Conservation (phyloP, 495 filamentous ascomycete genomes). For the Podospora appendiculata region DNA sequence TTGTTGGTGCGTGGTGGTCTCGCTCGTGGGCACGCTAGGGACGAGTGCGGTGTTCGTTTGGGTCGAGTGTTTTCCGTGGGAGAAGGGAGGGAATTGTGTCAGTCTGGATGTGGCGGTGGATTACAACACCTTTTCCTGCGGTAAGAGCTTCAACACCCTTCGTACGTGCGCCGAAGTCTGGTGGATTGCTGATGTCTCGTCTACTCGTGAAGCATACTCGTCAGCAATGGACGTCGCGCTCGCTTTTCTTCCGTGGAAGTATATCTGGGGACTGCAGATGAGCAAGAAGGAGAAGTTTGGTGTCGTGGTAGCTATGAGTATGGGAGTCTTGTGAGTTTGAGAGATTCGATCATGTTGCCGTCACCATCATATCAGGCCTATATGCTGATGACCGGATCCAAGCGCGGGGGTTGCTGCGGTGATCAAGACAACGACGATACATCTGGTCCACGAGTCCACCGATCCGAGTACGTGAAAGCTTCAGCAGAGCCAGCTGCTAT, state of each 20-base stretch:
- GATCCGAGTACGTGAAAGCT: constrained; percentile 4
- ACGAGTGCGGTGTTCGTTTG: constrained; percentile 28
- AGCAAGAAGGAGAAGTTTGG: constrained; percentile 26
- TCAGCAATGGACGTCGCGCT: constrained; percentile 28
- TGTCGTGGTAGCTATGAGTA: constrained; percentile 27
- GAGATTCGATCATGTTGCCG: not conserved
- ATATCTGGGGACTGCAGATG: constrained; percentile 26
- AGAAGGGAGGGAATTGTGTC: constrained; percentile 20
- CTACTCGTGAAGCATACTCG: constrained; percentile 22
- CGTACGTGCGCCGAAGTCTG: not conserved
- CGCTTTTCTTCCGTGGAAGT: constrained; percentile 26
- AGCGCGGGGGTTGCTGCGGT: constrained; percentile 24
- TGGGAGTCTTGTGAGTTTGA: constrained; percentile 28
- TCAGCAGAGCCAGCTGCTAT: not conserved
- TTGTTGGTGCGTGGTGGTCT: constrained; percentile 19
- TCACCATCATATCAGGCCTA: not conserved
- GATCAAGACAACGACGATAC: constrained; percentile 17
- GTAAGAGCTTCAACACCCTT: not conserved
- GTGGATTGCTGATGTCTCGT: not conserved
- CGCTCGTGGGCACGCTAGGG: constrained; percentile 25
- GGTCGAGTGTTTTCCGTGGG: constrained; percentile 23
- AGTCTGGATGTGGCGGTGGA: constrained; percentile 5
- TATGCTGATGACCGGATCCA: not conserved
- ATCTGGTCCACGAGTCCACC: not conserved
- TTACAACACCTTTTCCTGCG: constrained; percentile 20